Evolutionary conservation across 495 filamentous ascomycete species (phyloP).

Genomic region (Podospora pseudopauciseta): DNA sequence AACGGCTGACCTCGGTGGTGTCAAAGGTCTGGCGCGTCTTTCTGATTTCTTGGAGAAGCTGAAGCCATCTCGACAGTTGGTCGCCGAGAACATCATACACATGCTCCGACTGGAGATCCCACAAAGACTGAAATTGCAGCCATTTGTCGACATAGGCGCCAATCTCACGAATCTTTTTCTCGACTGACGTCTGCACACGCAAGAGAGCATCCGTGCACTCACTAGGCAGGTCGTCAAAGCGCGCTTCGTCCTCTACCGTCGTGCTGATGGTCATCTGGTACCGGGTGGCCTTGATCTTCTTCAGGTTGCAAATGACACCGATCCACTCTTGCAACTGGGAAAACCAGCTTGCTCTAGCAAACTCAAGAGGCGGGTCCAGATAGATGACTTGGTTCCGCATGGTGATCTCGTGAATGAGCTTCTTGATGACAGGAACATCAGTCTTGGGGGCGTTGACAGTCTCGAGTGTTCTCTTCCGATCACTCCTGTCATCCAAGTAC

Average conservation of each 20-base stretch:
- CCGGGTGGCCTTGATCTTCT: slow-evolving; percentile 87
- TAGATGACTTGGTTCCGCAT: slow-evolving; percentile 97
- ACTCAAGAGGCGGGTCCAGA: slow-evolving; percentile 88
- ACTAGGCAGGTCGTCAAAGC: slow-evolving; percentile 82
- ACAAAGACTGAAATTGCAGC: slow-evolving; percentile 97
- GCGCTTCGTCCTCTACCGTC: slow-evolving; percentile 59
- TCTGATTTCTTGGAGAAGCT: slow-evolving; percentile 89
- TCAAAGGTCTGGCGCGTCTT: slow-evolving; percentile 93
- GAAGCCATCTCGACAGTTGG: slow-evolving; percentile 85
- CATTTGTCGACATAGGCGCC: slow-evolving; percentile 88
- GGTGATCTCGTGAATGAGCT: slow-evolving; percentile 81
- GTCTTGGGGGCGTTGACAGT: slow-evolving; percentile 35
- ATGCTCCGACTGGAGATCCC: slow-evolving; percentile 94
- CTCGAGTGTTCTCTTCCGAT: slow-evolving; percentile 43
- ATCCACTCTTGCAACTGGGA: slow-evolving; percentile 90
- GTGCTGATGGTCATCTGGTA: slow-evolving; percentile 81
- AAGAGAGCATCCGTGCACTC: slow-evolving; percentile 72
- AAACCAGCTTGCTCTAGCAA: slow-evolving; percentile 90
- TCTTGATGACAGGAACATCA: slow-evolving; percentile 57
- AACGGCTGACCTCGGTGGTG: slow-evolving; percentile 83
- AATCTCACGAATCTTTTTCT: slow-evolving; percentile 71
- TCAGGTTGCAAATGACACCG: slow-evolving; percentile 83
- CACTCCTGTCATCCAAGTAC: slow-evolving; percentile 47
- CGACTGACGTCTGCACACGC: slow-evolving; percentile 74
- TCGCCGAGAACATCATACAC: slow-evolving; percentile 91